phyloP scores from a whole-genome alignment of 163 green algal genomes.

The Chlamydomonas reinhardtii region DNA sequence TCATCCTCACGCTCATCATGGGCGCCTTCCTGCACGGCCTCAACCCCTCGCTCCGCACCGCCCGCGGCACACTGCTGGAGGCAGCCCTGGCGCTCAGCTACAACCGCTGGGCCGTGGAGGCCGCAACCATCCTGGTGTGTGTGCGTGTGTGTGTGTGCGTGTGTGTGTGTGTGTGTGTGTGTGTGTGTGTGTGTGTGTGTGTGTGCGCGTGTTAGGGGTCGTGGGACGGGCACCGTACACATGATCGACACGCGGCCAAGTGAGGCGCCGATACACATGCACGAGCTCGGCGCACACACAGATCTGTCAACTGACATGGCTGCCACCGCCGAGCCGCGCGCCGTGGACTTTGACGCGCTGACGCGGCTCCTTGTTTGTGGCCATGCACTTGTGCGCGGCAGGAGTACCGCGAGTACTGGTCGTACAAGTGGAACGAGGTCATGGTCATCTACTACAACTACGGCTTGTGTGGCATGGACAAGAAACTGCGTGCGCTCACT shows the following conservation, averaged over 20 bases:
- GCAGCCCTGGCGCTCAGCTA: constrained; percentile 48
- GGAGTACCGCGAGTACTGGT: constrained; percentile 44
- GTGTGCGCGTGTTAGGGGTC: too few species aligned
- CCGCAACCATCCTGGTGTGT: not conserved
- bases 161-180: too few species aligned
- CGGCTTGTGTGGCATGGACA: constrained; percentile 50
- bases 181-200: too few species aligned
- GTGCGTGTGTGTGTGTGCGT: too few species aligned
- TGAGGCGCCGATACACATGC: too few species aligned
- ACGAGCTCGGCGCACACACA: too few species aligned
- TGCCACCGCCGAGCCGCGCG: too few species aligned
- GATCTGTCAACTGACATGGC: too few species aligned
- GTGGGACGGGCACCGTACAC: too few species aligned
- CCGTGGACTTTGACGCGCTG: too few species aligned
- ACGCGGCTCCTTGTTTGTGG: too few species aligned
- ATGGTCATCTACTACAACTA: constrained; percentile 46
- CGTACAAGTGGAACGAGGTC: constrained; percentile 52
- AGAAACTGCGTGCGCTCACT: not conserved
- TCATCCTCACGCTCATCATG: constrained; percentile 56
- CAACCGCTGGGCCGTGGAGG: constrained; percentile 40
- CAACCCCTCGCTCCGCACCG: constrained; percentile 24
- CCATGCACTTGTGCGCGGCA: not conserved
- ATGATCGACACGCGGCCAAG: too few species aligned
- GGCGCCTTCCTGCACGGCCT: constrained; percentile 60
- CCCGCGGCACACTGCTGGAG: constrained; percentile 42